phyloP scores from a whole-genome alignment of 129 eudicot species.

The Escallonia rubra region DNA sequence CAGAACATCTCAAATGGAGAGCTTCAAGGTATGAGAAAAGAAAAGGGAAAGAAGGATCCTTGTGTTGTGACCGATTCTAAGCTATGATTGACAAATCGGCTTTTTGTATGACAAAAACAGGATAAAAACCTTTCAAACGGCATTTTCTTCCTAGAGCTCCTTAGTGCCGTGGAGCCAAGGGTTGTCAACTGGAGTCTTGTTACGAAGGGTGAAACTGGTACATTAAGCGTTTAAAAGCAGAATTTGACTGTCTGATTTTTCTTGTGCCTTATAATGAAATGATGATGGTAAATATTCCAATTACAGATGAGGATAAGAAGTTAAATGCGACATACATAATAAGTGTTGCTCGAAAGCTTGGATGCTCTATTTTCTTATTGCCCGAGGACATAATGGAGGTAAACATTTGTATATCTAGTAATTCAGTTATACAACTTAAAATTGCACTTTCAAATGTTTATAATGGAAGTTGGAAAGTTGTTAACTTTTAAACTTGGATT shows the following conservation, averaged over 20 bases:
- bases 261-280: background rate
- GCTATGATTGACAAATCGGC: conserved; percentile 9
- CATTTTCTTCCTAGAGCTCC: conserved; percentile 83
- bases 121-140: conserved; percentile 77
- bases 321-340: conserved; percentile 77
- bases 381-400: conserved; percentile 97
- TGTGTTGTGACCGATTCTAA: background rate
- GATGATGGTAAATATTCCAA: background rate
- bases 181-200: conserved; percentile 95
- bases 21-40: conserved; percentile 67
- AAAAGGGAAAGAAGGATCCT: background rate
- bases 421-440: too few species aligned
- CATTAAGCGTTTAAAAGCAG: too few species aligned
- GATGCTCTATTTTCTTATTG: conserved; percentile 83
- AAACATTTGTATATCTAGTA: background rate
- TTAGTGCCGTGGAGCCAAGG: conserved; percentile 79
- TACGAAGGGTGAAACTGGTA: conserved; percentile 83
- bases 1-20: conserved; percentile 60
- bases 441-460: too few species aligned
- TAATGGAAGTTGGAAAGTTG: too few species aligned
- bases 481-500: background rate
- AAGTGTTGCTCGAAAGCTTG: conserved; percentile 96
- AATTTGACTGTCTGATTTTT: too few species aligned
- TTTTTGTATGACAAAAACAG: conserved; percentile 24
- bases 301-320: conserved; percentile 85